These are phyloP conservation scores for Rutstroemia sp. DNA, from an alignment of 2,329 filamentous ascomycete species.

Conservation along the genomic window DNA sequence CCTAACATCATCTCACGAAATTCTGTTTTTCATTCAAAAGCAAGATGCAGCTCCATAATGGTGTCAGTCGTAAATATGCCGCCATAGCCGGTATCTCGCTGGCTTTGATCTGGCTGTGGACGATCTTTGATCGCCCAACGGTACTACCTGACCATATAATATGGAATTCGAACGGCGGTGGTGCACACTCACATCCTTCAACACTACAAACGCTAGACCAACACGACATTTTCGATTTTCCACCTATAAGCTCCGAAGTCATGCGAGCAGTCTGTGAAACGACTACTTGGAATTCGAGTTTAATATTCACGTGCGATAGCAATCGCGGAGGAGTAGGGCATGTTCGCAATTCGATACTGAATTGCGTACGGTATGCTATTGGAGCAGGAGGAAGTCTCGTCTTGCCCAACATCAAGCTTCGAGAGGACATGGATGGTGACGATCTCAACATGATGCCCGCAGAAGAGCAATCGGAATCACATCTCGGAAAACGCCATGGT, in stretches of 20 bases:
- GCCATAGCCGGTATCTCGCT: conserved; percentile 13
- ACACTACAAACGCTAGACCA: neutral
- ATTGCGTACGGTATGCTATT: conserved; percentile 36
- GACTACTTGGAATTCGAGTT: conserved; percentile 29
- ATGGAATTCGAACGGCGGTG: conserved; percentile 5
- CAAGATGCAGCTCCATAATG: conserved; percentile 2
- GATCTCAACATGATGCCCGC: conserved; percentile 8
- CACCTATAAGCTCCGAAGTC: conserved; percentile 31
- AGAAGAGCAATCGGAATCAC: conserved; percentile 7
- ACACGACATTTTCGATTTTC: conserved; percentile 31
- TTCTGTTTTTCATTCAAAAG: neutral
- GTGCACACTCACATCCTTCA: neutral
- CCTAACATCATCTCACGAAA: neutral
- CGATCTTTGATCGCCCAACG: conserved; percentile 16
- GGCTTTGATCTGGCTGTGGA: conserved; percentile 19
- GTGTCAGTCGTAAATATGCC: conserved; percentile 18
- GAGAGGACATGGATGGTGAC: conserved; percentile 29
- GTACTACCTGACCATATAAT: conserved; percentile 10
- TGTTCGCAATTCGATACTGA: conserved; percentile 35
- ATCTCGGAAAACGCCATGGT: conserved; percentile 17
- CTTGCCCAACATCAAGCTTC: conserved; percentile 31
- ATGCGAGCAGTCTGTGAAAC: conserved; percentile 30
- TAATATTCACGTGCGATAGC: conserved; percentile 35
- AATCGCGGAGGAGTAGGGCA: conserved; percentile 35
- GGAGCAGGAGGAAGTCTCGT: conserved; percentile 32